Conservation (phyloP, 2,329 filamentous ascomycete species). For the Neurospora sp. region DNA sequence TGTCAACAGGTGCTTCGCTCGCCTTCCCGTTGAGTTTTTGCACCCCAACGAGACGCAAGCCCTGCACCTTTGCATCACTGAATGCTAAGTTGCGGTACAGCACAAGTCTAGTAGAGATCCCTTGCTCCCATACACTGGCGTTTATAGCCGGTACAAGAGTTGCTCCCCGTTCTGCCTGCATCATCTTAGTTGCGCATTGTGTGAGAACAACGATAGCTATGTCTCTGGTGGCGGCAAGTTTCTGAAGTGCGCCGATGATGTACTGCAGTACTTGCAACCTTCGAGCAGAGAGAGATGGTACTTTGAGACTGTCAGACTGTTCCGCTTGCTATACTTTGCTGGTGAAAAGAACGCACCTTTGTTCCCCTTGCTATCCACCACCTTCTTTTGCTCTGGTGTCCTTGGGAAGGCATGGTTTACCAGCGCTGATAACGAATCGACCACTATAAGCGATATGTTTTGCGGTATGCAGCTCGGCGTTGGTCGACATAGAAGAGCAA, state of each 20-base stretch:
- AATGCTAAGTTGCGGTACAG: constrained; percentile 56
- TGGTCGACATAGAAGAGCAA: constrained; percentile 65
- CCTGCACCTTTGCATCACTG: constrained; percentile 40
- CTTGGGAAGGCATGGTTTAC: constrained; percentile 70
- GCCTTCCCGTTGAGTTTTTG: constrained; percentile 52
- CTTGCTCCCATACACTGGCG: constrained; percentile 69
- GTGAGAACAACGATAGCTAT: constrained; percentile 67
- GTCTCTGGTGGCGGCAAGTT: constrained; percentile 62
- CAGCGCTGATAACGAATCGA: constrained; percentile 69
- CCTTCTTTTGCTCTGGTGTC: constrained; percentile 29
- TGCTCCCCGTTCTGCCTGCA: constrained; percentile 56
- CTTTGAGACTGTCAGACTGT: constrained; percentile 9
- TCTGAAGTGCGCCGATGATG: constrained; percentile 62
- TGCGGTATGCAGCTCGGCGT: constrained; percentile 50
- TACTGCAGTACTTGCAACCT: constrained; percentile 44
- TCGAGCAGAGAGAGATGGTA: constrained; percentile 7
- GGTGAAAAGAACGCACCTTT: constrained; percentile 24
- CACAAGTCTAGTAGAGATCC: constrained; percentile 61
- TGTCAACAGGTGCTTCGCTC: constrained; percentile 29
- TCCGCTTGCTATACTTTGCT: not conserved
- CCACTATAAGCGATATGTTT: constrained; percentile 57
- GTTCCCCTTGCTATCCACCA: constrained; percentile 26
- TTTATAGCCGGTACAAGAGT: constrained; percentile 66
- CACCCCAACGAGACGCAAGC: constrained; percentile 50
- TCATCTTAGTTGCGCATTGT: constrained; percentile 76